phyloP scores from a whole-genome alignment of 768 basidiomycete species.

The Tricholoma hemisulphureum region DNA sequence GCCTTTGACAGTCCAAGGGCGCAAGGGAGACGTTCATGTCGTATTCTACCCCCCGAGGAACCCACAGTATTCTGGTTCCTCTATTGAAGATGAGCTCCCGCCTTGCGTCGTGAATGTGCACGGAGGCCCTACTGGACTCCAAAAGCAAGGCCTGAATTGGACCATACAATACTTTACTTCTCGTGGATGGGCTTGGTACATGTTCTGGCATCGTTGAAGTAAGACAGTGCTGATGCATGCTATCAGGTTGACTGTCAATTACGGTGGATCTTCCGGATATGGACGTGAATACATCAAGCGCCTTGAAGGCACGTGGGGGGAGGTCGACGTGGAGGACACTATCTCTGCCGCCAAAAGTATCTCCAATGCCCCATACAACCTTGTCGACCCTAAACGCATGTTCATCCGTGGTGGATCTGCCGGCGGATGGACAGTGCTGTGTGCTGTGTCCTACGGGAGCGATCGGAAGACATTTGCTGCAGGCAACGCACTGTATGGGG shows the following conservation, averaged over 20 bases:
- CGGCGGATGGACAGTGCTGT: constrained; percentile 70
- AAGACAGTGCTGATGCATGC: constrained; percentile 6
- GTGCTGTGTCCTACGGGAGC: constrained; percentile 40
- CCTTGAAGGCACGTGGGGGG: constrained; percentile 67
- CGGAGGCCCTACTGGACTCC: constrained; percentile 65
- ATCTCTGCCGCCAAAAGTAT: constrained; percentile 54
- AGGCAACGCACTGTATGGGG: constrained; percentile 63
- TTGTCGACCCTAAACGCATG: constrained; percentile 62
- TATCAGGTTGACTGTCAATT: constrained; percentile 69
- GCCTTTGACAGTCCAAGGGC: constrained; percentile 37
- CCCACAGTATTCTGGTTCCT: constrained; percentile 52
- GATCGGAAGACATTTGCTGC: constrained; percentile 56
- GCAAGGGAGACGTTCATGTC: constrained; percentile 49
- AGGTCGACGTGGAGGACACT: constrained; percentile 70
- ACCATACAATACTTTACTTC: constrained; percentile 65
- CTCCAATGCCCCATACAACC: constrained; percentile 41
- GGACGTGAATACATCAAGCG: constrained; percentile 66
- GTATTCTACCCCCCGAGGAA: constrained; percentile 70
- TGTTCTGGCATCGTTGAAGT: neutral
- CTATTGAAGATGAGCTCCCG: constrained; percentile 52
- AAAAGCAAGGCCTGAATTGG: constrained; percentile 49
- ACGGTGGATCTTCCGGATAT: constrained; percentile 73
- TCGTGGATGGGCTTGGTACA: constrained; percentile 71
- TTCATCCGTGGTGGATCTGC: constrained; percentile 73
- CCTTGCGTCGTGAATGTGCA: constrained; percentile 67